Conservation (phyloP, 2,329 filamentous ascomycete species). For the Conoideocrella luteorostrata region DNA sequence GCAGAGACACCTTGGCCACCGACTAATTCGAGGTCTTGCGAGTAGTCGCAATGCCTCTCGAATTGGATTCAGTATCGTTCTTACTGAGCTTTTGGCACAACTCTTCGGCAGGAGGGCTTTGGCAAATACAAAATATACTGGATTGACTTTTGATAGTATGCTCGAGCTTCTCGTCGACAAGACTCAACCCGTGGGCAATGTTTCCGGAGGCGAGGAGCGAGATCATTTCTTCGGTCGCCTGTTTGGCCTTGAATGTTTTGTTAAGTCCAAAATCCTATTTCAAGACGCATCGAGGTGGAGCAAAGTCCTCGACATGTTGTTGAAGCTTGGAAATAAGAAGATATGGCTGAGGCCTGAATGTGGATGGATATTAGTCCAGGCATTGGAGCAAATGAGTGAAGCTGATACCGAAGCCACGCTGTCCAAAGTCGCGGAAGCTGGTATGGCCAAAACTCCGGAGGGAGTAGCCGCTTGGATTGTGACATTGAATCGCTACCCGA, state of each 20-base stretch:
- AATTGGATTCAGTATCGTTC: constrained; percentile 80
- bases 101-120: constrained; percentile 51
- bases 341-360: constrained; percentile 87
- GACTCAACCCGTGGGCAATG: constrained; percentile 46
- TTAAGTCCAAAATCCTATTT: constrained; percentile 71
- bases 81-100: constrained; percentile 73
- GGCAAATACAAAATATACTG: constrained; percentile 40
- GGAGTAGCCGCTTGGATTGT: constrained; percentile 85
- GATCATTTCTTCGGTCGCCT: constrained; percentile 80
- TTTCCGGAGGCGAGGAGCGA: constrained; percentile 67
- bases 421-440: constrained; percentile 53
- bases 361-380: constrained; percentile 72
- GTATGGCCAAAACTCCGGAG: constrained; percentile 74
- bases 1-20: constrained; percentile 53
- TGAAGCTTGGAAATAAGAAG: constrained; percentile 72
- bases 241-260: constrained; percentile 80
- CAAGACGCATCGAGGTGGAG: constrained; percentile 53
- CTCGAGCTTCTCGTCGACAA: constrained; percentile 48
- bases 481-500: constrained; percentile 56
- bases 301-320: constrained; percentile 63
- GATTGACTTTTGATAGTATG: constrained; percentile 49
- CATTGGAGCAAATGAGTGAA: constrained; percentile 55
- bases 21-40: constrained; percentile 80
- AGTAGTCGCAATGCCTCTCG: constrained; percentile 85
- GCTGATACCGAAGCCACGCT: constrained; percentile 57